A percentile compares a stretch with the other conserved stretches of the same genome.
Conservation (phyloP, 768 basidiomycete genomes). For the Lactarius pseudohatsudake region DNA sequence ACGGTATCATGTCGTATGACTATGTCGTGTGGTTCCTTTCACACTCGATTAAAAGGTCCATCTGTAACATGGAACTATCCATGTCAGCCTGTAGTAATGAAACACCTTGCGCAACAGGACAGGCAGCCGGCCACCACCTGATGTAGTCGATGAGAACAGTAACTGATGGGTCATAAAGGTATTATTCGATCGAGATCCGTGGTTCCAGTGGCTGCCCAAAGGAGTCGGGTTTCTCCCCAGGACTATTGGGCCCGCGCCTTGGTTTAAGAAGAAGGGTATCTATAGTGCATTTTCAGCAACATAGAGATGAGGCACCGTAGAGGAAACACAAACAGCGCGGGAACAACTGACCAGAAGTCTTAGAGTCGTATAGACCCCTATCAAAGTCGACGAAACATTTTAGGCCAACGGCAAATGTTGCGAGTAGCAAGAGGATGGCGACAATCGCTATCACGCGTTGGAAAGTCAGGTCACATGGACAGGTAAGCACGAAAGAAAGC, state of each 20-base stretch:
- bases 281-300: slow-evolving; percentile 14
- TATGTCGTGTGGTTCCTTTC: background rate
- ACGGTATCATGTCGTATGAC: background rate
- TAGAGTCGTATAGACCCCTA: slow-evolving; percentile 70
- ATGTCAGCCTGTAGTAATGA: background rate
- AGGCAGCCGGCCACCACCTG: background rate
- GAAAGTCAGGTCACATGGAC: slow-evolving; percentile 5
- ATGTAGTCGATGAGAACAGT: background rate
- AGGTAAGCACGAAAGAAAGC: slow-evolving; percentile 3
- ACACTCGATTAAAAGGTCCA: slow-evolving; percentile 1
- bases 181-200: slow-evolving; percentile 76
- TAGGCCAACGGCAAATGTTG: slow-evolving; percentile 74
- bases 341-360: slow-evolving; percentile 67
- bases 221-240: slow-evolving; percentile 47
- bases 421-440: slow-evolving; percentile 69
- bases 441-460: slow-evolving; percentile 55
- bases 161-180: background rate
- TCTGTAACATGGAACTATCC: background rate
- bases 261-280: slow-evolving; percentile 23
- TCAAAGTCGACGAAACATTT: slow-evolving; percentile 83
- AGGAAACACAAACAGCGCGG: slow-evolving; percentile 21
- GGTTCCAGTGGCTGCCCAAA: slow-evolving; percentile 55
- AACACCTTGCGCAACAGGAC: background rate
- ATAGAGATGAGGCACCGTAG: slow-evolving; percentile 2
- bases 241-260: slow-evolving; percentile 28